A percentile compares a stretch with the other conserved stretches of the same genome.
Conservation (phyloP, 495 filamentous ascomycete species). For the Daldinia grandis region DNA sequence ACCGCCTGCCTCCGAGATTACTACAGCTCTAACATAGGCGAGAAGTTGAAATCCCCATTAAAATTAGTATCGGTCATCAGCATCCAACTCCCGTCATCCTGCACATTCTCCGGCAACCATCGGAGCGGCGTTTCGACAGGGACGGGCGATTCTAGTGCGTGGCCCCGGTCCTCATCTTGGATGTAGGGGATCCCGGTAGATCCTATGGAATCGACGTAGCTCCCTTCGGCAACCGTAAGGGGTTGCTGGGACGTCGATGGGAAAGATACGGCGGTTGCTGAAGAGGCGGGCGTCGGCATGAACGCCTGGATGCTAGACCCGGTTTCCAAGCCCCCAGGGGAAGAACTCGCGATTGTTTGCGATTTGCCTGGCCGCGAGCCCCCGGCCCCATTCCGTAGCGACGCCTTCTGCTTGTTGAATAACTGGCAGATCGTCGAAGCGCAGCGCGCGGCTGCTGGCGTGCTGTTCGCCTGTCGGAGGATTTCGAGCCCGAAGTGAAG, state of each 20-base stretch:
- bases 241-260: background rate
- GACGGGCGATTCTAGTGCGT: background rate
- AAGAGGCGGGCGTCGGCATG: background rate
- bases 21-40: background rate
- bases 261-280: background rate
- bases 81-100: background rate
- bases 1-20: background rate
- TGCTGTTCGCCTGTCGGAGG: conserved; percentile 17
- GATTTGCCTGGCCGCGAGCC: background rate
- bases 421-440: background rate
- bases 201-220: background rate
- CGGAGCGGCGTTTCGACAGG: background rate
- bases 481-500: conserved; percentile 22
- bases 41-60: background rate
- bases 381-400: background rate
- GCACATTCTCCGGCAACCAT: background rate
- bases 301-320: background rate
- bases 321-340: background rate
- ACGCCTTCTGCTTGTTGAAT: background rate
- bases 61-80: background rate
- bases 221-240: background rate
- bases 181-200: background rate
- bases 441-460: conserved; percentile 1
- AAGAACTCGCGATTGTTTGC: background rate
- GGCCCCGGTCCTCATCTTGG: background rate